Evolutionary conservation across 2,329 filamentous ascomycete genomes (phyloP), one percentile per base, ranked within the genome.

Genomic region (Alternaria hordeiaustralica): DNA sequence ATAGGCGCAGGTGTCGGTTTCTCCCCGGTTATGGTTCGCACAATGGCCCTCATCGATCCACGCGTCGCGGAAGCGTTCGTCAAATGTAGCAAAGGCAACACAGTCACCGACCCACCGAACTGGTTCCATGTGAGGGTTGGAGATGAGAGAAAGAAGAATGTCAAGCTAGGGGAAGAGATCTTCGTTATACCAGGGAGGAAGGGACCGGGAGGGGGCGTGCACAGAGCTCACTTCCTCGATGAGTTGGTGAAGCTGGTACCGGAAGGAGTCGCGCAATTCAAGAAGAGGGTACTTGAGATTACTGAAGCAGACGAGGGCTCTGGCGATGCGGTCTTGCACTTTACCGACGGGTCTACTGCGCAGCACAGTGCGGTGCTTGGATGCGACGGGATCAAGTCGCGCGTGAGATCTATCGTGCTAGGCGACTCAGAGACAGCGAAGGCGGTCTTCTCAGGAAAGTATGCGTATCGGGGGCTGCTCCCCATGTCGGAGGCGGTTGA

Each of bases 311-410:
- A 68, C 0, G 71, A 76, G 47, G 71, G 64, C 7, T 75, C 71
- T 3, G 69, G 62, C 51, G 68, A 76, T 41, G 75, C 79, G 1
- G 55, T 73, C 1, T 53, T 83, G 28, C 71, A 74, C 8, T 83
- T 87, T 60, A 67, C 75, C 1, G 85, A 87, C 71, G 84, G 84
- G 0, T 81, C 76, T 0, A 77, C 70, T 0, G 83, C 79, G 1
- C 70, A 79, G 25, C 83, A 84, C 28, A 80, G 80, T 63, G 80
- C 82, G 2, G 85, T 88, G 0, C 81, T 91, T 60, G 88, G 87
- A 6, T 89, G 87, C 71, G 89, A 91, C 75, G 89, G 89, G 0
- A 88, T 91, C 71, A 88, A 88, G 72, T 88, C 86, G 1, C 79
- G 81, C 4, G 82, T 86, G 3, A 81, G 89, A 8, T 73, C 84